Base-by-base conservation (phyloP, 2,329 filamentous ascomycete species). In the Ceratocystiopsis sp. region DNA sequence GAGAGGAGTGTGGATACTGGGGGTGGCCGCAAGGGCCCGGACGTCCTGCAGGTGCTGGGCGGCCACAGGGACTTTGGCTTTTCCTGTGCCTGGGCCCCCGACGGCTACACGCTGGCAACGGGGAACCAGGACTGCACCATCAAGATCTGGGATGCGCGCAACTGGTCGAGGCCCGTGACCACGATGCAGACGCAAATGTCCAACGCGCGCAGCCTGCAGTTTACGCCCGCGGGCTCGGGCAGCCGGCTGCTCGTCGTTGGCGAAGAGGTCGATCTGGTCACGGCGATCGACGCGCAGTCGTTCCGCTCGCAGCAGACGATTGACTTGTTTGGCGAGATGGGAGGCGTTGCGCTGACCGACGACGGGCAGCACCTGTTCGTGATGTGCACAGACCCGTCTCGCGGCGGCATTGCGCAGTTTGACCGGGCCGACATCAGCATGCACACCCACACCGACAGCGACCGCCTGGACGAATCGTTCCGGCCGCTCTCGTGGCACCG, bases 31-130 rank as follows among this genome's bases (percentile, higher is more conserved):
- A 61, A 47, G 13, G 35, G 39, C 15, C 54, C 55, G 16, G 61
- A 68, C 46, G 64, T 63, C 44, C 66, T 71, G 48, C 67, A 78
- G 50, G 60, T 62, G 21, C 68, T 87, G 2, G 58, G 63, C 4
- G 77, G 78, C 2, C 80, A 85, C 53, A 65, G 65, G 14, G 81
- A 86, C 53, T 81, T 70, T 50, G 80, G 76, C 2, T 89, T 87
- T 53, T 75, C 82, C 2, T 85, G 80, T 53, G 82, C 80, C 50
- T 89, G 83, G 83, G 78, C 81, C 16, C 75, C 80, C 42, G 78
- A 87, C 54, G 82, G 81, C 32, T 76, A 77, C 62, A 79, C 77
- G 13, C 69, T 87, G 17, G 83, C 83, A 13, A 87, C 83, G 0
- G 82, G 78, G 18, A 80, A 79, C 48, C 82, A 89, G 57, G 83